A percentile compares a stretch with the other conserved stretches of the same genome.
These are phyloP conservation scores for Cylindrotheca fusiformis DNA, from an alignment of 108 stramenopile genomes.

Conservation along the genomic window DNA sequence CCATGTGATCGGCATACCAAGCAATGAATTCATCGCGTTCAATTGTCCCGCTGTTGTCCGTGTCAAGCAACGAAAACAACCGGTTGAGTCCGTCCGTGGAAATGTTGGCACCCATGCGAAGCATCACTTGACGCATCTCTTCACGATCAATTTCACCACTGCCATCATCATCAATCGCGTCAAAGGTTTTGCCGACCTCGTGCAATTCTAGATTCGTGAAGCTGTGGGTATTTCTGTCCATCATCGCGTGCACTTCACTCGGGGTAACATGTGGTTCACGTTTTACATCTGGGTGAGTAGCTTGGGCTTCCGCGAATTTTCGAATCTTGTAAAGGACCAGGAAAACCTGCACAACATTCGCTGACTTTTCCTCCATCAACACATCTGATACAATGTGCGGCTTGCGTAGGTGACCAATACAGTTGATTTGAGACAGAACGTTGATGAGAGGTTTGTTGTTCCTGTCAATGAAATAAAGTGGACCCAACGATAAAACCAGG, in stretches of 20 bases:
- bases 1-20: conserved; percentile 20
- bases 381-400: conserved; percentile 26
- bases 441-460: too few species aligned
- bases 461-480: too few species aligned
- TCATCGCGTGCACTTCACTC: neutral
- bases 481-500: too few species aligned
- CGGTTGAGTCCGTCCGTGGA: neutral
- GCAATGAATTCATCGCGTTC: conserved; percentile 24
- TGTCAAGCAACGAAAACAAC: neutral
- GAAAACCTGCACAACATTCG: conserved; percentile 27
- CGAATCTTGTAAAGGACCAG: conserved; percentile 34
- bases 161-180: conserved; percentile 47
- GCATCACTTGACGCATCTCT: conserved; percentile 40
- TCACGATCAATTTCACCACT: conserved; percentile 40
- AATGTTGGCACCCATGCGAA: conserved; percentile 25
- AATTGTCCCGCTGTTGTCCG: conserved; percentile 1
- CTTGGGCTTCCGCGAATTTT: conserved; percentile 10
- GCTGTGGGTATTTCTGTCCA: neutral
- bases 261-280: neutral
- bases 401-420: conserved; percentile 12
- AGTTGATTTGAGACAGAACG: conserved; percentile 14
- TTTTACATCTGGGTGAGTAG: neutral
- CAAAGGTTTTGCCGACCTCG: conserved; percentile 41
- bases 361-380: conserved; percentile 31
- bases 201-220: conserved; percentile 1